Conservation (phyloP, 78 protist species). For the Cavenderia fasciculata region DNA sequence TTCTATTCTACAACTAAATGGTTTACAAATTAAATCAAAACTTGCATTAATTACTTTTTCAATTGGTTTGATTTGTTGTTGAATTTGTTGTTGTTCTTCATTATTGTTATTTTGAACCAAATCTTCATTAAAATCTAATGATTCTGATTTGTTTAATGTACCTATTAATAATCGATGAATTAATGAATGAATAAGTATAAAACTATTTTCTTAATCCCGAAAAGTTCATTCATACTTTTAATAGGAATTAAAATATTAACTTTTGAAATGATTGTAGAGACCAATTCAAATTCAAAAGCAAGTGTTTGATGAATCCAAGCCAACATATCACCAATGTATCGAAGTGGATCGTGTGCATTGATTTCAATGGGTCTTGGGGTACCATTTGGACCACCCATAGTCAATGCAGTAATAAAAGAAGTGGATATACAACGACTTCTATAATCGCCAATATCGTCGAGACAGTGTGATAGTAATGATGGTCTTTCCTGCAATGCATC, state of each 20-base stretch:
- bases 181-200: neutral
- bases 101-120: neutral
- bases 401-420: constrained; percentile 74
- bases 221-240: neutral
- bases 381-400: constrained; percentile 88
- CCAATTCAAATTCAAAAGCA: constrained; percentile 73
- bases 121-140: neutral
- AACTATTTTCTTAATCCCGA: neutral
- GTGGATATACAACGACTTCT: constrained; percentile 12
- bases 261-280: constrained; percentile 22
- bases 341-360: constrained; percentile 87
- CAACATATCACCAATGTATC: constrained; percentile 91
- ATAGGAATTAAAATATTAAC: neutral
- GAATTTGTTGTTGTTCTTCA: neutral
- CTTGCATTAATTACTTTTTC: constrained; percentile 44
- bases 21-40: constrained; percentile 59
- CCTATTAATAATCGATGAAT: no score
- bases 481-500: constrained; percentile 45
- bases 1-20: constrained; percentile 60
- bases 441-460: constrained; percentile 38
- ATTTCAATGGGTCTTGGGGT: constrained; percentile 88
- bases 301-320: constrained; percentile 90
- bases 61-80: neutral
- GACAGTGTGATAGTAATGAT: constrained; percentile 16
- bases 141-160: no score